These are phyloP conservation scores for Houttuynia cordata DNA, from an alignment of 164 flowering plant species.

Conservation along the genomic window DNA sequence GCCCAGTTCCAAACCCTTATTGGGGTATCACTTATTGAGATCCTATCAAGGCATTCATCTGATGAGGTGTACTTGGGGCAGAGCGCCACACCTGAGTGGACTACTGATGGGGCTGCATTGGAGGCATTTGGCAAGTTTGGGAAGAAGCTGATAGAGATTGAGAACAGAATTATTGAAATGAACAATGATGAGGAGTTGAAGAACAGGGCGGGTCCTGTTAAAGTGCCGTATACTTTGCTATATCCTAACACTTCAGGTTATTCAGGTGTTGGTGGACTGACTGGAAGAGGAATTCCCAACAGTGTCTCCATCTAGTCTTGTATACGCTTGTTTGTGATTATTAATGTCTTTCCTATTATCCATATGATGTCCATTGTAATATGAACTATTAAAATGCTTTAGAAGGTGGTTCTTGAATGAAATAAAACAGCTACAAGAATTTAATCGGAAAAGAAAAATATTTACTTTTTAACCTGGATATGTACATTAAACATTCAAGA, in stretches of 20 bases:
- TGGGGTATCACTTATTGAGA: conserved; percentile 65
- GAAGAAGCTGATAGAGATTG: conserved; percentile 33
- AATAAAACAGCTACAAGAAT: too few species aligned
- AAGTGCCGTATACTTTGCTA: conserved; percentile 64
- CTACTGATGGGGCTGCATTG: conserved; percentile 34
- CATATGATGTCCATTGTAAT: too few species aligned
- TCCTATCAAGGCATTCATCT: conserved; percentile 60
- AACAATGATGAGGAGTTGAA: conserved; percentile 36
- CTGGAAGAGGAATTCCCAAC: conserved; percentile 74
- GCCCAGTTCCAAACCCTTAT: conserved; percentile 64
- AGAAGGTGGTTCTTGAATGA: too few species aligned
- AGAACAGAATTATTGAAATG: conserved; percentile 36
- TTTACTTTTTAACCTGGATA: too few species aligned
- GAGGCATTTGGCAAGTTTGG: conserved; percentile 54
- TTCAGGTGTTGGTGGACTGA: conserved; percentile 45
- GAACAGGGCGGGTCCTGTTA: conserved; percentile 66
- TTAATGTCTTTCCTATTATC: too few species aligned
- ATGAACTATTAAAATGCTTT: too few species aligned
- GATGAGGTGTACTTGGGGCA: conserved; percentile 81
- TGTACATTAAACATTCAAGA: too few species aligned
- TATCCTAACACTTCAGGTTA: conserved; percentile 66
- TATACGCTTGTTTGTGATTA: too few species aligned
- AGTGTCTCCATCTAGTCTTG: conserved; percentile 48
- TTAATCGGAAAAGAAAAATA: too few species aligned
- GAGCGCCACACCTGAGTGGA: conserved; percentile 53